A percentile compares a stretch with the other conserved stretches of the same genome.
Conservation (phyloP, 345 rosid species). For the Lenwebbia sp. region DNA sequence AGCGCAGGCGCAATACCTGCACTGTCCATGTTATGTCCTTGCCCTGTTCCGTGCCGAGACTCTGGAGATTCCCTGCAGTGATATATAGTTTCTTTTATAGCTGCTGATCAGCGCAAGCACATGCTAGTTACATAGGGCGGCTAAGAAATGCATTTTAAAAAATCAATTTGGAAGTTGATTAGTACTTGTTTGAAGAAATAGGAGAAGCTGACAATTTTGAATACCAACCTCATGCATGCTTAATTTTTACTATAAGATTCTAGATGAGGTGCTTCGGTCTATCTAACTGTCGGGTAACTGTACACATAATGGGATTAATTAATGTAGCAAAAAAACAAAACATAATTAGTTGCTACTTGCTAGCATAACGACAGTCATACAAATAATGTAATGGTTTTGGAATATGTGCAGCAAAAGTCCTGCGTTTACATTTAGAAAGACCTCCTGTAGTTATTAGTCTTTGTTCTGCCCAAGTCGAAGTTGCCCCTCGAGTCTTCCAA, state of each 20-base stretch:
- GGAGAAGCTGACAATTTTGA: not conserved
- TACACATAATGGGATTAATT: not conserved
- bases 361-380: not conserved
- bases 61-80: constrained; percentile 16
- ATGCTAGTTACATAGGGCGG: no score
- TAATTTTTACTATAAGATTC: not conserved
- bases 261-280: not conserved
- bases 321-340: not conserved
- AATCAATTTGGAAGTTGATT: no score
- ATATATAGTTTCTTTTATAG: constrained; percentile 9
- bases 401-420: not conserved
- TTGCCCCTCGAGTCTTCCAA: not conserved
- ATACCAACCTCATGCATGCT: not conserved
- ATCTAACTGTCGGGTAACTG: not conserved
- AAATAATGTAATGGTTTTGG: not conserved
- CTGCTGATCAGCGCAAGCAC: not conserved
- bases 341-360: not conserved
- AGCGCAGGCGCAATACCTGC: constrained; percentile 17
- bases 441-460: not conserved
- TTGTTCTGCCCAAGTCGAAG: not conserved
- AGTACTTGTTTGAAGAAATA: no score
- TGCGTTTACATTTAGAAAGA: not conserved
- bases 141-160: no score
- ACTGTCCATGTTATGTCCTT: constrained; percentile 1
- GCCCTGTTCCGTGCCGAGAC: not conserved